These are phyloP conservation scores for Leishmania tarentolae DNA, from an alignment of 208 protist genomes.

Conservation along the genomic window DNA sequence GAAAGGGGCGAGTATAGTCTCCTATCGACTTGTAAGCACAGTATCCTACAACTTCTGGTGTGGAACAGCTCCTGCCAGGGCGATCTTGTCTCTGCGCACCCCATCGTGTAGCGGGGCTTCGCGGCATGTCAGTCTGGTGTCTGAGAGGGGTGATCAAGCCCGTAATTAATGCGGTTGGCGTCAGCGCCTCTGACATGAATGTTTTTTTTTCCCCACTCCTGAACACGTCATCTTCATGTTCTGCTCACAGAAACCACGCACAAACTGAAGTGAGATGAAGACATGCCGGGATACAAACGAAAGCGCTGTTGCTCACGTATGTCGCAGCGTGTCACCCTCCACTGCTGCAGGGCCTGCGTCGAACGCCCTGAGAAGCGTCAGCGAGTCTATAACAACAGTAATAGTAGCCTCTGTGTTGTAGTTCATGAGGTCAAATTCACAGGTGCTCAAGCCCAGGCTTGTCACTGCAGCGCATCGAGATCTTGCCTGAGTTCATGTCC, in stretches of 20 bases:
- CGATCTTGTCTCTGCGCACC: background rate
- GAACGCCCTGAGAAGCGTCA: background rate
- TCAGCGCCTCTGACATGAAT: background rate
- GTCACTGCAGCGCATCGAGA: background rate
- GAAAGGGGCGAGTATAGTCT: background rate
- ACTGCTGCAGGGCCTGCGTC: background rate
- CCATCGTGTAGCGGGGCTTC: background rate
- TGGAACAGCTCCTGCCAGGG: background rate
- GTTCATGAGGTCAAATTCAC: background rate
- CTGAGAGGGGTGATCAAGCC: background rate
- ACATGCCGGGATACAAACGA: background rate
- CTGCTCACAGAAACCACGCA: background rate
- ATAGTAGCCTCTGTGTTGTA: background rate
- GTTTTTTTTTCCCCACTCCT: background rate
- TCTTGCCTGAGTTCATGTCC: background rate
- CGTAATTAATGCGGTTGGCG: background rate
- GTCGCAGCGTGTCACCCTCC: background rate
- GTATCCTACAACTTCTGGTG: background rate
- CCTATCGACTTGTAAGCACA: background rate
- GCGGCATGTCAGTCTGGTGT: background rate
- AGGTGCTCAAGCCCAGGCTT: background rate
- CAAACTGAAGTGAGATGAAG: background rate
- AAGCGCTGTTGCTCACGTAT: background rate
- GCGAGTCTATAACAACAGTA: background rate
- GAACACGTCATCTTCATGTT: background rate